Percentiles rank a stretch among this genome's conserved stretches.
phyloP scores from a whole-genome alignment of 345 rosid species.

The rapeseed (Brassica napus) region Da-Ae NC_063442.1:41331001-41331500 shows the following conservation, averaged over 20 bases:
- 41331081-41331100: conserved; percentile 36
- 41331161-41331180: conserved; percentile 35
- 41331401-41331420: conserved; percentile 97
- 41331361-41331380: conserved; percentile 93
- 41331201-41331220: conserved; percentile 21
- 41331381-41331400: conserved; percentile 94
- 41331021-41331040: conserved; percentile 40
- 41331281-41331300: conserved; percentile 97
- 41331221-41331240: conserved; percentile 22
- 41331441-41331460: conserved; percentile 81
- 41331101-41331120: conserved; percentile 32
- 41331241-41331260: conserved; percentile 57
- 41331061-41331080: neutral
- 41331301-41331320: conserved; percentile 94
- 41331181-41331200: conserved; percentile 25
- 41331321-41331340: conserved; percentile 92
- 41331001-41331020: conserved; percentile 21
- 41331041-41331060: conserved; percentile 34
- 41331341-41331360: conserved; percentile 99
- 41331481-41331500: conserved; percentile 2
- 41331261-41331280: conserved; percentile 88
- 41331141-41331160: conserved; percentile 38
- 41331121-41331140: conserved; percentile 26
- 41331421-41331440: conserved; percentile 85
- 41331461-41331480: neutral